Conservation (phyloP, 148 eudicot species). For the Pharnaceum exiguum region DNA sequence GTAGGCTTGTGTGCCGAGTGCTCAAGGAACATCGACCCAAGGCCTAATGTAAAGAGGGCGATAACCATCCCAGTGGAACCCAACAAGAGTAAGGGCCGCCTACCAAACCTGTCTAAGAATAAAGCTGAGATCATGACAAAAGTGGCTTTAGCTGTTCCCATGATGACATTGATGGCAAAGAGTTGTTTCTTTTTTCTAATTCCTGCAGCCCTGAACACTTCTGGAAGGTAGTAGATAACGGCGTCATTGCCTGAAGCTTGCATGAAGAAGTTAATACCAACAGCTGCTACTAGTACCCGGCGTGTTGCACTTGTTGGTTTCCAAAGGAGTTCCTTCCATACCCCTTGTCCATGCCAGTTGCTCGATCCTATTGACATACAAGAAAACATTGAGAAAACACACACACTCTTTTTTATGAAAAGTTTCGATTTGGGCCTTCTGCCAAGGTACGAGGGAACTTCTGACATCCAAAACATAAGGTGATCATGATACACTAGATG, state of each 20-base stretch:
- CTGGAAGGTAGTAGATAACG: slow-evolving; percentile 84
- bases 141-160: slow-evolving; percentile 73
- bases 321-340: slow-evolving; percentile 71
- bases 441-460: too few species aligned
- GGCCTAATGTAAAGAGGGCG: slow-evolving; percentile 48
- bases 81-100: slow-evolving; percentile 71
- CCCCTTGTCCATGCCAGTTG: slow-evolving; percentile 49
- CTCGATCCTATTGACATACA: slow-evolving; percentile 18
- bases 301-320: slow-evolving; percentile 42
- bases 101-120: slow-evolving; percentile 64
- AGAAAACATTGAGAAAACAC: background rate
- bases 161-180: slow-evolving; percentile 65
- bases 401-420: too few species aligned
- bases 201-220: slow-evolving; percentile 81
- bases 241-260: slow-evolving; percentile 97
- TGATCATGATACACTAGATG: too few species aligned
- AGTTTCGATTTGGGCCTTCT: too few species aligned
- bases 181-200: slow-evolving; percentile 39
- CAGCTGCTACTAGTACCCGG: slow-evolving; percentile 61
- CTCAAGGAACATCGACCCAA: slow-evolving; percentile 64
- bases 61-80: slow-evolving; percentile 66
- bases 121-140: slow-evolving; percentile 73
- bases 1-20: slow-evolving; percentile 40
- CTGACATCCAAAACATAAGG: too few species aligned
- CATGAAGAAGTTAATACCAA: slow-evolving; percentile 94